Conservation (phyloP, 305 asterid species). For the Fraxinus albicans region DNA sequence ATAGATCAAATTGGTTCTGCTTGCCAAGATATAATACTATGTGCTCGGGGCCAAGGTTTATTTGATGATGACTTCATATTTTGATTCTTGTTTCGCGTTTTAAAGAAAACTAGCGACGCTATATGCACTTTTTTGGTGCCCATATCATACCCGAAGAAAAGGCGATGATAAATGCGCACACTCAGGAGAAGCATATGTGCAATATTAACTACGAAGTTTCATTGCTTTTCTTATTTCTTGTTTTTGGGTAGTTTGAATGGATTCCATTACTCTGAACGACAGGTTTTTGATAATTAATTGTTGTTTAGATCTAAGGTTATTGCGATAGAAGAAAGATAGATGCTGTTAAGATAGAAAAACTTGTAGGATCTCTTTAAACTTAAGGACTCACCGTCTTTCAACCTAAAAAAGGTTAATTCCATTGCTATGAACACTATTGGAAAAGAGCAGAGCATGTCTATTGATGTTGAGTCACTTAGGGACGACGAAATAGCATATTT, state of each 20-base stretch:
- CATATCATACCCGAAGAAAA: background rate
- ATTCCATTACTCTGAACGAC: background rate
- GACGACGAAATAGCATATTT: no score
- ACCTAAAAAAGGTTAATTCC: no score
- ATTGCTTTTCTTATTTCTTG: background rate
- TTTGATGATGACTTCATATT: background rate
- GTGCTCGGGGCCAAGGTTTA: background rate
- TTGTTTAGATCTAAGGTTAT: no score
- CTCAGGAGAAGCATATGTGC: background rate
- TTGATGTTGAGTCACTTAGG: no score
- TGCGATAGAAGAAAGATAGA: no score
- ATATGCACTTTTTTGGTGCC: background rate
- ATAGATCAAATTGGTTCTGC: constrained; percentile 21
- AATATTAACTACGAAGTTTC: background rate
- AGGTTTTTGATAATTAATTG: background rate
- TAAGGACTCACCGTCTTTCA: no score
- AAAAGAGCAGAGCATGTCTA: no score
- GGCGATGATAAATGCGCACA: background rate
- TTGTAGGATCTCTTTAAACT: no score
- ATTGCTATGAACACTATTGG: no score
- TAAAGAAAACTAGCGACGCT: background rate
- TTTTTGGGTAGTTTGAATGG: background rate
- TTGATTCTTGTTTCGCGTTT: background rate
- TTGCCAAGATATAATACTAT: constrained; percentile 9
- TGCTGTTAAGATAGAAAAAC: no score